Percentiles rank a stretch among this genome's conserved stretches.
These are phyloP conservation scores for Gastrolobium villosum DNA, from an alignment of 306 rosid genomes.

Conservation along the genomic window DNA sequence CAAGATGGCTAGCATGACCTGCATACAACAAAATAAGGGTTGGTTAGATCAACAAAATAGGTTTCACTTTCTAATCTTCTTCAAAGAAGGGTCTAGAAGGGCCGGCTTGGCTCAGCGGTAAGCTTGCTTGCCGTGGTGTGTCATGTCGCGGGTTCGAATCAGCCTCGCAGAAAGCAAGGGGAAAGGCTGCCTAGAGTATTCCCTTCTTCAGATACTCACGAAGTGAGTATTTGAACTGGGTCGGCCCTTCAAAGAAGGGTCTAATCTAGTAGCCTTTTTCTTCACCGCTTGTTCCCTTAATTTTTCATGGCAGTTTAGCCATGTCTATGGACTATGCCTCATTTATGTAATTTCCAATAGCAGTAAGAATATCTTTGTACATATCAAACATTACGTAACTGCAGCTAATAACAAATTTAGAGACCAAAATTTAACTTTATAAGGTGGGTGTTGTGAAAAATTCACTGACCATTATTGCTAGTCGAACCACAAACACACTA, in stretches of 20 bases:
- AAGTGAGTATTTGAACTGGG: too few relatives aligned
- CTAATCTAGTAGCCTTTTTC: background rate
- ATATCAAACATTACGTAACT: background rate
- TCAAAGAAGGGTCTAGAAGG: background rate
- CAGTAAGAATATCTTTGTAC: background rate
- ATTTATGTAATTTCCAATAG: background rate
- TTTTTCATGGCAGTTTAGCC: background rate
- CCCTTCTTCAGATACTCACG: too few relatives aligned
- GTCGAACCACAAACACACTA: constrained; percentile 95
- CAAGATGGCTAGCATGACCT: constrained; percentile 97
- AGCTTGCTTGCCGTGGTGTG: too few relatives aligned
- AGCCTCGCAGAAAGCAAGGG: too few relatives aligned
- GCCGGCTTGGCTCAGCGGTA: too few relatives aligned
- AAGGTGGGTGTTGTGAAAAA: background rate
- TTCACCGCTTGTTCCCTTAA: background rate
- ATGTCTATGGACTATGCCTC: background rate
- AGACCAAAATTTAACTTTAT: constrained; percentile 5
- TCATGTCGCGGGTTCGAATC: too few relatives aligned
- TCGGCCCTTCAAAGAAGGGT: background rate
- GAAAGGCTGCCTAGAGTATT: too few relatives aligned
- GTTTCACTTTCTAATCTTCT: background rate
- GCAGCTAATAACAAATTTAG: background rate
- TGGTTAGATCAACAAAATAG: constrained; percentile 19
- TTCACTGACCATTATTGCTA: constrained; percentile 92
- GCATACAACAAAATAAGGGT: constrained; percentile 42